phyloP scores from a whole-genome alignment of 305 asterid species.

The Plantago lanceolata region DNA sequence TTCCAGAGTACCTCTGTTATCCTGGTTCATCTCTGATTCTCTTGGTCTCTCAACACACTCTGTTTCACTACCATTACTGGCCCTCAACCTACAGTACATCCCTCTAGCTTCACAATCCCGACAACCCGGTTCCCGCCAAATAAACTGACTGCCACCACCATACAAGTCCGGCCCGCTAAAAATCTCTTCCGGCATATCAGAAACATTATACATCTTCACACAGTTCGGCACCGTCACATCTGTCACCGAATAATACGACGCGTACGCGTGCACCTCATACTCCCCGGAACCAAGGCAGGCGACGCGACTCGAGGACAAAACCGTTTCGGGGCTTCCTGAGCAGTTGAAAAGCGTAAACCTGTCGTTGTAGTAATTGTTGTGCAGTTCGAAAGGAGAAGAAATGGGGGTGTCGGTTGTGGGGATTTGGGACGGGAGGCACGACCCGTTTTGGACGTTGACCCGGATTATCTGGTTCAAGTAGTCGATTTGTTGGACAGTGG shows the following conservation, averaged over 20 bases:
- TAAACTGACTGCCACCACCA: conserved; percentile 29
- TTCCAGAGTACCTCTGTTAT: not conserved
- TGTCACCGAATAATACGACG: conserved; percentile 20
- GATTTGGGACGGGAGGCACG: conserved; percentile 37
- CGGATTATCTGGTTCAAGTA: conserved; percentile 32
- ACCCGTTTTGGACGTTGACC: conserved; percentile 28
- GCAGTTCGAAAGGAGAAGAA: conserved; percentile 36
- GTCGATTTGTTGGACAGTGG: conserved; percentile 32
- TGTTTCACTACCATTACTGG: conserved; percentile 22
- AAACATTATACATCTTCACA: conserved; percentile 38
- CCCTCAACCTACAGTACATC: conserved; percentile 32
- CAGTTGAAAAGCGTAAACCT: conserved; percentile 46
- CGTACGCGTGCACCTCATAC: conserved; percentile 27
- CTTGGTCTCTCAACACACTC: conserved; percentile 29
- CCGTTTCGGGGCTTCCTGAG: conserved; percentile 12
- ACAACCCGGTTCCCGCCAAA: conserved; percentile 36
- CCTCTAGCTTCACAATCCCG: conserved; percentile 34
- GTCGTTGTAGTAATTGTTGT: no score
- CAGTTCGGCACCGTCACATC: conserved; percentile 25
- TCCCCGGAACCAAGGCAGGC: conserved; percentile 27
- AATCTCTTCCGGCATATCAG: conserved; percentile 26
- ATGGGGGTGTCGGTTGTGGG: conserved; percentile 21
- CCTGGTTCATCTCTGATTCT: not conserved
- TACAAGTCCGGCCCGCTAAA: conserved; percentile 16
- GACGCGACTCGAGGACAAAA: conserved; percentile 15